Base-by-base conservation (phyloP, 148 eudicot species). In the Arctostaphylos glauca region DNA sequence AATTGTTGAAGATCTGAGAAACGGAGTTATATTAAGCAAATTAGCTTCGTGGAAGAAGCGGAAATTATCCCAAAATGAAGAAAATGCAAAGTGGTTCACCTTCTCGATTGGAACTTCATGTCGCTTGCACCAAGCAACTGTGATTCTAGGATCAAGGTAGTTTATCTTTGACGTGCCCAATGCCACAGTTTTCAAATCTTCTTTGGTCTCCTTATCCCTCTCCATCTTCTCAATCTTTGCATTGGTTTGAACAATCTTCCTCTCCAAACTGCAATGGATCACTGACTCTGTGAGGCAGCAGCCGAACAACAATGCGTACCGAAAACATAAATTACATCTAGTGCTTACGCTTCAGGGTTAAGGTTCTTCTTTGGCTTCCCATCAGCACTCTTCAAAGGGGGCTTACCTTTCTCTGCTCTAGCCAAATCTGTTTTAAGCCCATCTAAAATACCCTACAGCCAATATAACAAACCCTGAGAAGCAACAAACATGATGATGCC, bases 41-140 rank as follows among this genome's bases (percentile, higher is more conserved):
- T 10, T 6, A 50, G 10, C 78, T 31, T 5, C 21, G 31, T 52
- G 10, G 4, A 6, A 76, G 46, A 76, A 54, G 76, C 23, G 25
- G 13, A 38, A 76, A 74, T 62, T 41, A 31, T 9, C 15, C 68
- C 25, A 23, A 79, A n/a, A 15, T 46, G 21, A 41, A 19, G n/a
- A 53, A 58, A 16, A 59, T 53, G 79, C 56, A 59, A 47, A 46
- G 50, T 2, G 1, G 38, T 60, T 84, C 83, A 95, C 98, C 94
- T 95, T 95, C 85, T 95, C 97, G 68, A 95, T 93, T 49, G 98
- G 98, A 77, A 95, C 98, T 86, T 95, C 98, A 44, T 88, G 89
- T 86, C 98, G 89, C 86, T 95, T 95, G 87, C 98, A 95, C 98
- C 98, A 95, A 53, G 98, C 98, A 76, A 68, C 98, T 13, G 98